Base-by-base conservation (phyloP, 805 yeast genomes). In the Metschnikowia anglica region DNA sequence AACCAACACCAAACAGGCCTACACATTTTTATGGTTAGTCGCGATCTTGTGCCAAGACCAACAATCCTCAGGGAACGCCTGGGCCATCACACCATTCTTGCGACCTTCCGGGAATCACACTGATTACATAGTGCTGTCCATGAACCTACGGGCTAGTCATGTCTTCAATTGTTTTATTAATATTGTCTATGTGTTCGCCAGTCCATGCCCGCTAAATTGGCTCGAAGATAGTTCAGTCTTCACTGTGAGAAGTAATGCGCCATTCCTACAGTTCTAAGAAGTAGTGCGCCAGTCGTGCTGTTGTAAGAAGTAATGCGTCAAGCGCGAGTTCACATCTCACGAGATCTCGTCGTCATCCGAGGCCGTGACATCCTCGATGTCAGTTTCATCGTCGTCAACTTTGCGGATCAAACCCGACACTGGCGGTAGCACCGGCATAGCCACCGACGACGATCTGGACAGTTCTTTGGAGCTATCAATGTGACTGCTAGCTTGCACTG, bases 331-430 rank as follows among this genome's bases (percentile, higher is more conserved):
- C 7, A 4, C 23, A 9, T 18, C n/a, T 36, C 34, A 33, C 4
- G 40, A 23, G 15, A 43, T 34, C 2, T 24, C 30, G 12, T 59
- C 63, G 16, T 51, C 59, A 34, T 60, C 66, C 21, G 62, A 58
- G 29, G 53, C 56, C 11, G 51, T 42, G 35, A 52, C 62, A 34
- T 61, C 61, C 41, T 66, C 71, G 25, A 62, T 54, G 40, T 66
- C 71, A 1, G 71, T 65, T 28, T 59, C 70, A 47, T 65, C 72
- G 40, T 59, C 55, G 44, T 61, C 66, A 11, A 41, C 48, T 21
- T 41, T 42, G n/a, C 37, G 46, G 2, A 56, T 49, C 19, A 63
- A 33, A 11, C 66, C 64, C 15, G 60, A 37, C 17, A 63, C 58
- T 12, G 68, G 68, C 25, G 70, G 72, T 27, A 66, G 47, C 12